Conservation (phyloP, 495 filamentous ascomycete species). For the Astrocystis sublimbata region DNA sequence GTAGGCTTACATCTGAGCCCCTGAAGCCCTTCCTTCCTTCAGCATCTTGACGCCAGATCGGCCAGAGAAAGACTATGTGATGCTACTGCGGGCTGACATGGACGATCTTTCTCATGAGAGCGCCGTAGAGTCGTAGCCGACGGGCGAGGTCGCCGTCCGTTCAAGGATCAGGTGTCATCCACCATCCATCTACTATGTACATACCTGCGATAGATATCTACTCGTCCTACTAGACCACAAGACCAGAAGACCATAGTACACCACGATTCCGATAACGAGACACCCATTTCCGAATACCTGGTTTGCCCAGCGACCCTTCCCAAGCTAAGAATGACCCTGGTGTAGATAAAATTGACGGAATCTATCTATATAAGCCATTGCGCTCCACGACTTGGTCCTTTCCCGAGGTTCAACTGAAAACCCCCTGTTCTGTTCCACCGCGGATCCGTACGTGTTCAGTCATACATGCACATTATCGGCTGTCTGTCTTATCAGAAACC, state of each 20-base stretch:
- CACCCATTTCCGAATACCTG: conserved; percentile 17
- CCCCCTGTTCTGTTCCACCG: not conserved
- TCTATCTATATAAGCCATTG: not conserved
- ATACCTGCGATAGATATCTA: too few relatives aligned
- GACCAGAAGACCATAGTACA: not conserved
- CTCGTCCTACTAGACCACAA: too few relatives aligned
- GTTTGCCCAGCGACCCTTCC: conserved; percentile 6
- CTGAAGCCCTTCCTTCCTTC: not conserved
- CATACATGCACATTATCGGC: not conserved
- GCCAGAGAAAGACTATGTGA: not conserved
- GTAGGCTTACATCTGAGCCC: too few relatives aligned
- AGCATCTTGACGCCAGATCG: not conserved
- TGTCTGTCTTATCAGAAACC: not conserved
- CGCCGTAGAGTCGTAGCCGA: not conserved
- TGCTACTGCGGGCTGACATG: not conserved
- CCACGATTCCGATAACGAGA: not conserved
- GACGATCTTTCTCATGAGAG: not conserved
- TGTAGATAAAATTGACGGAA: not conserved
- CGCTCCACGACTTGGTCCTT: not conserved
- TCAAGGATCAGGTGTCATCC: too few relatives aligned
- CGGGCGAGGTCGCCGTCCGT: not conserved
- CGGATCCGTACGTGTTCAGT: not conserved
- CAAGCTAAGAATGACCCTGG: not conserved
- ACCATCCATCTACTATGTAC: too few relatives aligned
- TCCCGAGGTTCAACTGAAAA: not conserved